phyloP scores from a whole-genome alignment of 2,329 filamentous ascomycete genomes.

The Penicillium sp. region DNA sequence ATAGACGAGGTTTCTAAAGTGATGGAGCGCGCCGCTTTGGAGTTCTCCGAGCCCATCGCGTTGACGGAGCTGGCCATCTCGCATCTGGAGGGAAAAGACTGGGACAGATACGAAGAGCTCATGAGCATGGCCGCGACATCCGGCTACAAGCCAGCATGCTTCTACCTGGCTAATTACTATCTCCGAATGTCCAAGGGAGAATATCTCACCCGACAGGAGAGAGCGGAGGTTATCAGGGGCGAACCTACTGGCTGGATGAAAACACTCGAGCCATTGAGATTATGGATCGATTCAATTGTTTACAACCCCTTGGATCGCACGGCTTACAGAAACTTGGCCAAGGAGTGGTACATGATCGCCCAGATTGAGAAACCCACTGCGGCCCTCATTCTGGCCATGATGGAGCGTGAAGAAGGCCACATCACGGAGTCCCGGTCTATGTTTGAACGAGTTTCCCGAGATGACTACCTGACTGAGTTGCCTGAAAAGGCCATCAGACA shows the following conservation, averaged over 20 bases:
- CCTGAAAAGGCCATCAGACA: constrained; percentile 7
- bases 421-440: constrained; percentile 13
- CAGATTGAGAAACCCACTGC: constrained; percentile 19
- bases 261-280: neutral
- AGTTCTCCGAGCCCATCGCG: constrained; percentile 34
- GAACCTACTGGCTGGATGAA: neutral
- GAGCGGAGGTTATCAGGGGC: neutral
- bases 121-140: constrained; percentile 36
- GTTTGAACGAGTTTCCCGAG: constrained; percentile 13
- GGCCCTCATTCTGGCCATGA: constrained; percentile 29
- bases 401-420: constrained; percentile 30
- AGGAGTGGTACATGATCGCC: constrained; percentile 39
- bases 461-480: constrained; percentile 11
- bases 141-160: constrained; percentile 30
- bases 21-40: constrained; percentile 26
- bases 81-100: constrained; percentile 25
- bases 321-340: constrained; percentile 31
- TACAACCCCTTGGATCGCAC: constrained; percentile 17
- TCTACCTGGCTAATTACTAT: constrained; percentile 41
- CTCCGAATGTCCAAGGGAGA: constrained; percentile 31
- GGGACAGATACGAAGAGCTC: constrained; percentile 36
- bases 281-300: constrained; percentile 8
- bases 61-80: constrained; percentile 27
- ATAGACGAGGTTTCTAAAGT: constrained; percentile 21
- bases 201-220: constrained; percentile 25